These are phyloP conservation scores for Heimioporus retisporus DNA, from an alignment of 1,284 basidiomycete species.

Conservation along the genomic window DNA sequence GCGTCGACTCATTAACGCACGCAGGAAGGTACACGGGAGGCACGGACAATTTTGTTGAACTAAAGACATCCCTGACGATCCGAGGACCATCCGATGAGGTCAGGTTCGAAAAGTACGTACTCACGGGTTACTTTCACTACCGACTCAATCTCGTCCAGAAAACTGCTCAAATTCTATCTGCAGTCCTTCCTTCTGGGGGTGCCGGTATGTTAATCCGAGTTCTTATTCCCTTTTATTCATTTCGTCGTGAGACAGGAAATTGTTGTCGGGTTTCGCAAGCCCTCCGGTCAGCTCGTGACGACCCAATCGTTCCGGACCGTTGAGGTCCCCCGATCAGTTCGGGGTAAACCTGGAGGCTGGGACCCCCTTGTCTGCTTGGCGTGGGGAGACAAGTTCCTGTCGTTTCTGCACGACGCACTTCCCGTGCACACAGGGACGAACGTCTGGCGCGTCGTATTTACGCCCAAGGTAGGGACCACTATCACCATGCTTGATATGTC, in stretches of 20 bases:
- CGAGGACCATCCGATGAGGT: conserved; percentile 74
- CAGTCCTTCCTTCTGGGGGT: conserved; percentile 96
- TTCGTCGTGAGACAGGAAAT: conserved; percentile 67
- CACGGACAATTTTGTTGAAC: conserved; percentile 83
- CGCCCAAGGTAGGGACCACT: conserved; percentile 62
- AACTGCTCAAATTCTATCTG: conserved; percentile 95
- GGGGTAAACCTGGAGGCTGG: conserved; percentile 81
- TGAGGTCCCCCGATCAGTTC: conserved; percentile 78
- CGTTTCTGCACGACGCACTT: conserved; percentile 60
- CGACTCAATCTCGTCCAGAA: conserved; percentile 58
- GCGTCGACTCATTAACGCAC: not conserved
- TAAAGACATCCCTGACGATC: conserved; percentile 93
- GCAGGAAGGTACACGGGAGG: conserved; percentile 67
- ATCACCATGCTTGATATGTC: conserved; percentile 55
- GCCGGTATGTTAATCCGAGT: conserved; percentile 64
- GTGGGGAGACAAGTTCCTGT: conserved; percentile 77
- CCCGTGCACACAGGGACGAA: conserved; percentile 28
- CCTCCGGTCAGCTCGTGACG: conserved; percentile 72
- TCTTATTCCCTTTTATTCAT: conserved; percentile 2
- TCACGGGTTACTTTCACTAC: not conserved
- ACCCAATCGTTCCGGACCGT: conserved; percentile 79
- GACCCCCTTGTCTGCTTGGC: conserved; percentile 79
- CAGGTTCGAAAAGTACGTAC: conserved; percentile 82
- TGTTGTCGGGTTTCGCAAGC: conserved; percentile 93
- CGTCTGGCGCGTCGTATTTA: conserved; percentile 79